Conservation (phyloP, 2,329 filamentous ascomycete genomes). For the Penicillium digitatum region DNA sequence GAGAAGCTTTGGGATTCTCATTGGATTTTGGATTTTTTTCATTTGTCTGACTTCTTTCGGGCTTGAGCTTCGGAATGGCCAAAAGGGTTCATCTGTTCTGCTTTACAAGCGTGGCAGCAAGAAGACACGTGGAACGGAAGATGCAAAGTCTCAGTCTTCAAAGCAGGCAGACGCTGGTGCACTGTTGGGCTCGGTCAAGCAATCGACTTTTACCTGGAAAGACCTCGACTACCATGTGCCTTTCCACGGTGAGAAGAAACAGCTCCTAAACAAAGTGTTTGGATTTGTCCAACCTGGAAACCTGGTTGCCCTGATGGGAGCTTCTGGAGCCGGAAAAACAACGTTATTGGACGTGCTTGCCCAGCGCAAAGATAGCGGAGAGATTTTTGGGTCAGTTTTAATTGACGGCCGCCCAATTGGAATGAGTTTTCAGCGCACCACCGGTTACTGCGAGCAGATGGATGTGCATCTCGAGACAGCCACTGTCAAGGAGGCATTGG, state of each 20-base stretch:
- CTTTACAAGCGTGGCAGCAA: conserved; percentile 34
- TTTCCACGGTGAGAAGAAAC: conserved; percentile 43
- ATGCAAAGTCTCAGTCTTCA: background rate
- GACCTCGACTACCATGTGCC: conserved; percentile 67
- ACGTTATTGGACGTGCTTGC: conserved; percentile 47
- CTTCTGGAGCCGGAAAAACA: conserved; percentile 65
- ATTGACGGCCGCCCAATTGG: conserved; percentile 43
- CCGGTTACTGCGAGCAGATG: conserved; percentile 57
- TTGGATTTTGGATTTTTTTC: conserved; percentile 71
- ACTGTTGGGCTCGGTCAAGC: conserved; percentile 55
- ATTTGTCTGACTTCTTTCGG: conserved; percentile 68
- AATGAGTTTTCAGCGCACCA: conserved; percentile 48
- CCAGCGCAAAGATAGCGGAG: conserved; percentile 43
- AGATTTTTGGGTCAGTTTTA: conserved; percentile 41
- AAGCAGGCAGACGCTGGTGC: background rate
- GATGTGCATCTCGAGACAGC: conserved; percentile 62
- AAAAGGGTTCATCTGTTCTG: conserved; percentile 31
- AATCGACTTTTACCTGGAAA: conserved; percentile 75
- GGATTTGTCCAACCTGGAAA: conserved; percentile 72
- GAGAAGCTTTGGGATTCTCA: conserved; percentile 73
- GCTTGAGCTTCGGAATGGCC: conserved; percentile 57
- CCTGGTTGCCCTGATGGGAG: conserved; percentile 75
- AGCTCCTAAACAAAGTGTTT: conserved; percentile 57
- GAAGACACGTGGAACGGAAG: conserved; percentile 9
- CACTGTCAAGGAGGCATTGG: conserved; percentile 61